phyloP scores from a whole-genome alignment of 768 basidiomycete genomes.

The Infundibulicybe gibba region DNA sequence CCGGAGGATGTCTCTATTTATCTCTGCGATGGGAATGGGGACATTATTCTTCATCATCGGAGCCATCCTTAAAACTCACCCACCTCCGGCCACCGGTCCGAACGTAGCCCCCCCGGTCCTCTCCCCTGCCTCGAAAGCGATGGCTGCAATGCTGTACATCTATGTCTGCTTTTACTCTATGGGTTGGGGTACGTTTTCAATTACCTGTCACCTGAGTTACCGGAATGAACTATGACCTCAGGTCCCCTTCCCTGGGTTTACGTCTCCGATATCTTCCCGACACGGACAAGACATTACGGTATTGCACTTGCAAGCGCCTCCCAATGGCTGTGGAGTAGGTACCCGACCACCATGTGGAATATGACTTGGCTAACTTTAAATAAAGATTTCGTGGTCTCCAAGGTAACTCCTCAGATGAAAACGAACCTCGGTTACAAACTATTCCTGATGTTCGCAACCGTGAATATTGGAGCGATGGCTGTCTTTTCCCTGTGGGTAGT shows the following conservation, averaged over 20 bases:
- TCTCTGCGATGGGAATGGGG: slow-evolving; percentile 79
- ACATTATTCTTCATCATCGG: slow-evolving; percentile 80
- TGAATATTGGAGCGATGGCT: slow-evolving; percentile 71
- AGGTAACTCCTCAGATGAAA: slow-evolving; percentile 64
- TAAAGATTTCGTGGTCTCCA: slow-evolving; percentile 68
- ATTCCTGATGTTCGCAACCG: slow-evolving; percentile 73
- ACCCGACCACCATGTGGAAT: neutral
- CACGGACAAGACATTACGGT: slow-evolving; percentile 79
- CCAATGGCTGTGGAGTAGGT: slow-evolving; percentile 77
- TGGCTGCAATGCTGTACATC: slow-evolving; percentile 85
- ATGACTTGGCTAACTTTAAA: slow-evolving; percentile 14
- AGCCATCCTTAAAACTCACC: slow-evolving; percentile 77
- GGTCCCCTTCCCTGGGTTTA: slow-evolving; percentile 54
- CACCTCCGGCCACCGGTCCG: slow-evolving; percentile 35
- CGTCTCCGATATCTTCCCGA: slow-evolving; percentile 85
- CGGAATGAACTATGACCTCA: slow-evolving; percentile 20
- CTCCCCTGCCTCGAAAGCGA: slow-evolving; percentile 63
- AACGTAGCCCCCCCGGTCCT: slow-evolving; percentile 27
- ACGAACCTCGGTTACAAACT: slow-evolving; percentile 66
- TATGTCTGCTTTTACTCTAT: slow-evolving; percentile 88
- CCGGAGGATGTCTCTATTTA: slow-evolving; percentile 66
- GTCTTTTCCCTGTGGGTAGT: slow-evolving; percentile 56
- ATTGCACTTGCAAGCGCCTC: slow-evolving; percentile 70
- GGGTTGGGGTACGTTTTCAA: slow-evolving; percentile 60
- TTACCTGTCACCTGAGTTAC: neutral